These are phyloP conservation scores for Fusarium sp. DNA, from an alignment of 2,329 filamentous ascomycete genomes.

Conservation along the genomic window DNA sequence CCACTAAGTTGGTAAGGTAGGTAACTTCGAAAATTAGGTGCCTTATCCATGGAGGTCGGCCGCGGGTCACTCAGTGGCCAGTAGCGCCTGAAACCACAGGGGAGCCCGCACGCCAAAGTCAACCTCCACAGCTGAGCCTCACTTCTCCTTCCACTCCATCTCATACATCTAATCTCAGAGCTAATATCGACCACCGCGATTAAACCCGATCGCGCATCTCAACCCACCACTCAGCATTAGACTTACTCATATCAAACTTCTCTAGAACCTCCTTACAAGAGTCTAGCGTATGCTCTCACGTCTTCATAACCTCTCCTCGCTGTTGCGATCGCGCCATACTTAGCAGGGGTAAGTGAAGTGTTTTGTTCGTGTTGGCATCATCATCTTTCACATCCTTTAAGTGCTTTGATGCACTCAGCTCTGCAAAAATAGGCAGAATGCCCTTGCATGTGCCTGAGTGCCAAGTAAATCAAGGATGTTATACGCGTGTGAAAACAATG, in stretches of 20 bases:
- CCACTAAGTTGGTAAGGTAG: not conserved
- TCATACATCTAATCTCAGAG: slow-evolving; percentile 32
- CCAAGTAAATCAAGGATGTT: not conserved
- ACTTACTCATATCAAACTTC: not conserved
- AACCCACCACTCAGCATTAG: not conserved
- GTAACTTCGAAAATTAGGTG: not conserved
- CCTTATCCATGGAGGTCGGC: not conserved
- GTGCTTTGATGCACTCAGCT: not conserved
- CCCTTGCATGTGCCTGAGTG: not conserved
- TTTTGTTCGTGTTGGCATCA: slow-evolving; percentile 4
- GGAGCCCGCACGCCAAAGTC: slow-evolving; percentile 24
- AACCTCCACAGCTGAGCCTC: slow-evolving; percentile 30
- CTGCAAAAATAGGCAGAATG: too few relatives aligned
- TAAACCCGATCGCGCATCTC: slow-evolving; percentile 13
- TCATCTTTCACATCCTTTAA: not conserved
- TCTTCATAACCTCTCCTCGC: not conserved
- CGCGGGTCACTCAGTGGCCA: slow-evolving; percentile 16
- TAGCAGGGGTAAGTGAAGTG: slow-evolving; percentile 26
- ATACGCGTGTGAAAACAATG: not conserved
- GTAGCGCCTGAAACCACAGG: slow-evolving; percentile 30
- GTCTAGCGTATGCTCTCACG: not conserved
- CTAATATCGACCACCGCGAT: slow-evolving; percentile 9
- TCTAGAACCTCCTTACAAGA: not conserved
- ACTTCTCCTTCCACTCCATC: slow-evolving; percentile 19
- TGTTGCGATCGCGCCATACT: slow-evolving; percentile 29